These are phyloP conservation scores for Lasiodiplodia sp. DNA, from an alignment of 2,329 filamentous ascomycete species.

Conservation along the genomic window DNA sequence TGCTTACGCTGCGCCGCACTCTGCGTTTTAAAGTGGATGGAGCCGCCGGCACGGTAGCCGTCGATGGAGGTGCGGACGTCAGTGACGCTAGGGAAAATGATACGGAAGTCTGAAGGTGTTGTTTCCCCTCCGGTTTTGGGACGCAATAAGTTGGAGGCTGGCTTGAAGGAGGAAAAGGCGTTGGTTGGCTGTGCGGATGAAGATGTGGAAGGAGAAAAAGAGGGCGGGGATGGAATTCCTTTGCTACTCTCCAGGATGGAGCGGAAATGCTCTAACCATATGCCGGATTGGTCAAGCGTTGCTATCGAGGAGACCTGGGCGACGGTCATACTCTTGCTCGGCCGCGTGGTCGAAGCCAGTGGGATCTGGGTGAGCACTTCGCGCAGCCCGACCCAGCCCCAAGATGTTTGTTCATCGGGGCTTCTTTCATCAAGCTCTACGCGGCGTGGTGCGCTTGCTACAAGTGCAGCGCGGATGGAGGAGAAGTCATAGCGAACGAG, in stretches of 20 bases:
- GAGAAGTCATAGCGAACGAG: slow-evolving; percentile 74
- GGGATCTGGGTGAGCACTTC: slow-evolving; percentile 60
- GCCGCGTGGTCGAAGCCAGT: slow-evolving; percentile 59
- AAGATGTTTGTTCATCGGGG: slow-evolving; percentile 62
- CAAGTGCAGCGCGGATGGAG: slow-evolving; percentile 70
- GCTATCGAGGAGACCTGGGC: slow-evolving; percentile 82
- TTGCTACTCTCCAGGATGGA: slow-evolving; percentile 44
- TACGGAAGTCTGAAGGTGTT: slow-evolving; percentile 63
- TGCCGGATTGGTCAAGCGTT: slow-evolving; percentile 73
- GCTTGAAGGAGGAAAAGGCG: neutral
- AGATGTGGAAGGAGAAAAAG: neutral
- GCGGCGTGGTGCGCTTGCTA: slow-evolving; percentile 80
- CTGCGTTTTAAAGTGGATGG: slow-evolving; percentile 82
- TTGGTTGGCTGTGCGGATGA: neutral
- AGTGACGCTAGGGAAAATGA: slow-evolving; percentile 81
- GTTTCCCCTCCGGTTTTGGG: neutral
- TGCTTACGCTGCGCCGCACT: slow-evolving; percentile 76
- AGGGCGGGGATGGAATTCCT: neutral
- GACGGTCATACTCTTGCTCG: slow-evolving; percentile 50
- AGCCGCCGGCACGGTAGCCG: slow-evolving; percentile 78
- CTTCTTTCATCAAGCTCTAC: slow-evolving; percentile 59
- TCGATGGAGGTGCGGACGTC: slow-evolving; percentile 80
- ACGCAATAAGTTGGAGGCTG: neutral
- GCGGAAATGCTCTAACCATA: slow-evolving; percentile 73
- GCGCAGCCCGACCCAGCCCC: slow-evolving; percentile 77